Base-by-base conservation (phyloP, 2,329 filamentous ascomycete species). In the Xylaria sp. region DNA sequence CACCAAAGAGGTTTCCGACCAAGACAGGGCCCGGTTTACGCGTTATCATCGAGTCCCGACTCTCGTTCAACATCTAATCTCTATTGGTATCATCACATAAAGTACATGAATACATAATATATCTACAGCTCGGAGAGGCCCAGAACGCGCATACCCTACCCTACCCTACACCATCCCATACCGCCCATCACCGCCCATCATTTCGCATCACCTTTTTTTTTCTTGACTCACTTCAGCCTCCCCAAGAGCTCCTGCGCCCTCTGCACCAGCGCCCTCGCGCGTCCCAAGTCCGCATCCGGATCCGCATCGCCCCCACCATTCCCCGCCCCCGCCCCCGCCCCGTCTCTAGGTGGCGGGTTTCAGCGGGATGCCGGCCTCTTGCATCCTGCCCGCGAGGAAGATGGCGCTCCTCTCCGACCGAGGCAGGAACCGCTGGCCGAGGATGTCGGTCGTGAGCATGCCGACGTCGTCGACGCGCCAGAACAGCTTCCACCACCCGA, bases 401-500 rank as follows among this genome's bases (percentile, higher is more conserved):
- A 96, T 87, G n/a, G 91, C 82, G 50, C 86, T 87, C 63, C 87
- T 87, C 71, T 97, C 92, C 0, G 92, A 88, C 2, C 82, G 82
- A 0, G 86, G 83, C 2, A 99, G 80, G 76, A 95, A 97, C 6
- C 83, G 80, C 59, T 87, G 86, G 55, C 84, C 82, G 2, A 97
- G 77, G 56, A 97, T 88, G 63, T 94, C 89, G 1, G 86, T 84
- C 2, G 89, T 87, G 50, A 96, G 86, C 81, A 93, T 89, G 2
- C 86, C 85, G 9, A 97, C 91, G 65, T 97, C 93, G 68, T 97
- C 93, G 20, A 94, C 92, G 18, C 91, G 86, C 92, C 92, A 96
- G 69, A 96, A 92, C 0, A 97, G 81, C 70, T 96, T 96, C 89
- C 91, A 97, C 92, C 93, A 97, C 16, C 86, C 82, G 3, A 96